phyloP scores from a whole-genome alignment of 1,284 basidiomycete species.

The Fistulinella cinereoalba region DNA sequence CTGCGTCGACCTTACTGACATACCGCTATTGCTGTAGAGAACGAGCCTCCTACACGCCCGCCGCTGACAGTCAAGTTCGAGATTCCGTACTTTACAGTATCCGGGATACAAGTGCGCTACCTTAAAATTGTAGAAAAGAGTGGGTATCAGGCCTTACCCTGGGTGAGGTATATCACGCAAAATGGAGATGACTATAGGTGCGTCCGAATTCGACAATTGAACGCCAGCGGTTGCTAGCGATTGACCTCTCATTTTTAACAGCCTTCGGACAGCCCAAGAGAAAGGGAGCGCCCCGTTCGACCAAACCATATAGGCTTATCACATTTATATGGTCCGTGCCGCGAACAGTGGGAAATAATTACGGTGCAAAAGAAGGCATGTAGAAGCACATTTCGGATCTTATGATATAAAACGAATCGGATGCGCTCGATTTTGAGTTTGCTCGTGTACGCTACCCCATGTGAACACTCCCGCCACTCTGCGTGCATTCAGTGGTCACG shows the following conservation, averaged over 20 bases:
- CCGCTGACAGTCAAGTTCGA: conserved; percentile 98
- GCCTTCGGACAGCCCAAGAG: conserved; percentile 73
- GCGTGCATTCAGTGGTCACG: no score
- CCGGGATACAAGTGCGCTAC: conserved; percentile 95
- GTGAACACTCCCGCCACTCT: no score
- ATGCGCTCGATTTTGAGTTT: no score
- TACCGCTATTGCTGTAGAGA: conserved; percentile 10
- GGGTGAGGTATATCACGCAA: conserved; percentile 92
- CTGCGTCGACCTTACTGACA: neutral
- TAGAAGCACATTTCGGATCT: no score
- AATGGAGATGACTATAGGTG: conserved; percentile 96
- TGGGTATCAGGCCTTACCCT: conserved; percentile 90
- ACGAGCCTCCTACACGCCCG: conserved; percentile 59
- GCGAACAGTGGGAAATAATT: no score
- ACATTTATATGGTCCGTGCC: no score
- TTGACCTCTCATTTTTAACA: conserved; percentile 30
- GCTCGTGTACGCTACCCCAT: no score
- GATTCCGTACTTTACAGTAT: conserved; percentile 97
- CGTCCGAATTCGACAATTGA: conserved; percentile 9
- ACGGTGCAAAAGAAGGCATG: neutral
- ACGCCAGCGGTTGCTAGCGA: neutral
- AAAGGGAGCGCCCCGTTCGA: conserved; percentile 72
- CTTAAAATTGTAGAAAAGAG: conserved; percentile 98
- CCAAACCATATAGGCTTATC: conserved; percentile 28
- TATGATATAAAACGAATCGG: no score